Base-by-base conservation (phyloP, 495 filamentous ascomycete species). In the Aspergillus saccharolyticus region DNA sequence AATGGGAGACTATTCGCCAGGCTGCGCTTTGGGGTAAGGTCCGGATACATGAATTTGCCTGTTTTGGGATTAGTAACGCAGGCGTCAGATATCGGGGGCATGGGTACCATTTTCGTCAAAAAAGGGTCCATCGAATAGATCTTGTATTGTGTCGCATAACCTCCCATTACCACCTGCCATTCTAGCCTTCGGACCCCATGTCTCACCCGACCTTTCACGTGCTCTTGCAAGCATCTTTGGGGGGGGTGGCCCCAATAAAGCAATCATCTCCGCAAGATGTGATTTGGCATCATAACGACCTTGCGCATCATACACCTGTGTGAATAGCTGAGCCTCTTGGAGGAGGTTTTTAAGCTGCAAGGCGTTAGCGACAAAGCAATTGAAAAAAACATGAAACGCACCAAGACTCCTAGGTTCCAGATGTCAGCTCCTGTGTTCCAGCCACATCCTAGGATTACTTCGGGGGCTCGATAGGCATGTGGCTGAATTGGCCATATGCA, bases 271-370 rank as follows among this genome's bases (percentile, higher is more conserved):
- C 10, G 74, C 74, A 7, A 80, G 61, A 61, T 80, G 77, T 20
- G 72, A 57, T 51, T 64, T 63, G 52, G 74, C 66, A 62, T 70
- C 64, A 52, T 69, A 78, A 47, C 53, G 52, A 53, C 69, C 59
- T 58, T 61, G 58, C 51, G 64, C 24, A 66, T 67, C 58, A 64
- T 70, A 46, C 33, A 67, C 61, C 57, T 78, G 73, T 20, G 44
- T 55, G 56, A 81, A 83, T 47, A 82, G 64, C 50, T 77, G 67
- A 52, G 70, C 67, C 28, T 71, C 74, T 70, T 81, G 70, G 49
- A 80, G 74, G 8, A 83, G 61, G 66, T 80, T 73, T 78, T 74
- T 82, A 22, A 80, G 60, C 79, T 81, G 54, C 20, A 52, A 39
- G 53, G 20, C 25, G 25, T n/a, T 22, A 63, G 68, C 65, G 67